Evolutionary conservation across 768 basidiomycete genomes (phyloP), one percentile per base, ranked within the genome.

Genomic region (Paxillus ammoniavirescens): DNA sequence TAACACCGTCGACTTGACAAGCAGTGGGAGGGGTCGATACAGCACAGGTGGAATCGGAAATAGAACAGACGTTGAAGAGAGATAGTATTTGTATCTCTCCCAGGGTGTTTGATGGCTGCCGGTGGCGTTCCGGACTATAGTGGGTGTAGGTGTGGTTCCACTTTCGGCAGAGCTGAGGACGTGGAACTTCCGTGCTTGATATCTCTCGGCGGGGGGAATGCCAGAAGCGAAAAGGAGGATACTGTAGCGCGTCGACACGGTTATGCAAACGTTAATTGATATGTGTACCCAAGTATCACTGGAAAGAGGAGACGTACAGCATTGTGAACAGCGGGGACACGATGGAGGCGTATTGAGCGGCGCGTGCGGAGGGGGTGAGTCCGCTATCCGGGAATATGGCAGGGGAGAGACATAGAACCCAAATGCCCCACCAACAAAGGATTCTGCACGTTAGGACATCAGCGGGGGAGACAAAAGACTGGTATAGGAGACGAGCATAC

Each of bases 171-270:
- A 65, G 10, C 78, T 73, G 64, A 83, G 71, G 31, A 82, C 69
- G 68, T 77, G 86, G 63, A 77, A 86, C 56, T 74, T 75, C 61
- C 80, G 79, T 0, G 84, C 84, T 38, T 79, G 77, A 2, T 84
- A 84, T 65, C 84, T 86, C 65, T 87, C 85, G 5, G 83, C 84
- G 0, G 82, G 82, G 0, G 86, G 87, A n/a, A 89, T 62, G 8
- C 86, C 87, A 10, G 84, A 84, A 5, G 73, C 82, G 69, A 87
- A 87, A 72, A 89, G 76, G 15, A 86, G 73, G 3, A 85, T 61
- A 28, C 82, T 82, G 48, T 31, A 31, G 31, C 31, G 8, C 31
- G 10, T 31, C 31, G 7, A 31, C 5, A 31, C 3, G 31, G 31
- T 31, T 10, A 31, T 31, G 31, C 31, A 31, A 31, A 31, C 0